Conservation (phyloP, 306 rosid species). For the Acacia confusa region DNA sequence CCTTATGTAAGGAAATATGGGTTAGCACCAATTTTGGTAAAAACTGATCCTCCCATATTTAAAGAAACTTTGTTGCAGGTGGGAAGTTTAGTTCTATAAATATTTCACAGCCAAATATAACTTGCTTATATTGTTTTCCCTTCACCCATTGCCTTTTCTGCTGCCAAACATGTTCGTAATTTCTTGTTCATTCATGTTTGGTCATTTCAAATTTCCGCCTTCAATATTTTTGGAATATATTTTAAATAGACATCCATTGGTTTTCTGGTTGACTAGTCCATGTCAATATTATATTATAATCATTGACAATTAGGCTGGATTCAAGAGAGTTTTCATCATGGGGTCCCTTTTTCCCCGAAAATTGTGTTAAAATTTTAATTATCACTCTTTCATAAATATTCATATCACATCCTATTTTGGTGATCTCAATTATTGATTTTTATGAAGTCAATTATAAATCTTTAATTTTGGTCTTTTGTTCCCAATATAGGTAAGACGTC, state of each 20-base stretch:
- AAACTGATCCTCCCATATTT: too few species aligned
- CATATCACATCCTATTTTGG: neutral
- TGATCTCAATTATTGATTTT: neutral
- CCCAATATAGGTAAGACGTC: neutral
- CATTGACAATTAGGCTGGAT: neutral
- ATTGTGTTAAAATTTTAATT: neutral
- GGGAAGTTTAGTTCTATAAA: too few species aligned
- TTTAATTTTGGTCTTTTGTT: neutral
- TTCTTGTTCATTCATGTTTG: neutral
- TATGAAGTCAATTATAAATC: neutral
- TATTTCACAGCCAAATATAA: too few species aligned
- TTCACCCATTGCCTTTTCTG: too few species aligned
- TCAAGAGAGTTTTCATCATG: neutral
- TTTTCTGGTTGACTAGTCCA: neutral
- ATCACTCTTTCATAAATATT: neutral
- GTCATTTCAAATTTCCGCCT: neutral
- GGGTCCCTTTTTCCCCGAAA: neutral
- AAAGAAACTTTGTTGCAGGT: too few species aligned
- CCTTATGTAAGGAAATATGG: too few species aligned
- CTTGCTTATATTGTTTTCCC: too few species aligned
- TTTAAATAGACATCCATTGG: neutral
- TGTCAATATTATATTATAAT: neutral
- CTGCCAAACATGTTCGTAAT: too few species aligned
- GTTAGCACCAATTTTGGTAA: too few species aligned
- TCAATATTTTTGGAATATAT: neutral